Percentiles rank a stretch among this genome's conserved stretches.
Evolutionary conservation across 495 filamentous ascomycete species (phyloP).

Genomic region (Tuber aestivum): DNA sequence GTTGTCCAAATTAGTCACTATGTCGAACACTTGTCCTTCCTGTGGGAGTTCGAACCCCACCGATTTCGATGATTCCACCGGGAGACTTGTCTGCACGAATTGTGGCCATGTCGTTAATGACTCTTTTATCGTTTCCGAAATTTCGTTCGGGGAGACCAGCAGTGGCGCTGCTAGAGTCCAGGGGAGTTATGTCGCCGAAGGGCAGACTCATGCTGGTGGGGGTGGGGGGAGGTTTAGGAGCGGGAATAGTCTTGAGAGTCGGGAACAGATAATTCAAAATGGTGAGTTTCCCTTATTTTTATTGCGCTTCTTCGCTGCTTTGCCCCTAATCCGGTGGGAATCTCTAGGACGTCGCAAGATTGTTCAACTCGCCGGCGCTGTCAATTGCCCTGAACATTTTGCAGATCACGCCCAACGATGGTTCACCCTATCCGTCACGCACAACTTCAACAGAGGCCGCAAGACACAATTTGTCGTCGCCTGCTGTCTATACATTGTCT

Average conservation of each 20-base stretch:
- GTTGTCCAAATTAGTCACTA: conserved; percentile 4
- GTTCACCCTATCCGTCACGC: conserved; percentile 68
- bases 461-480: conserved; percentile 76
- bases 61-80: conserved; percentile 41
- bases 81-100: conserved; percentile 57
- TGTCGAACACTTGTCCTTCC: conserved; percentile 28
- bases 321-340: conserved; percentile 7
- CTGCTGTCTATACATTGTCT: conserved; percentile 80
- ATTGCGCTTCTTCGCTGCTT: conserved; percentile 3
- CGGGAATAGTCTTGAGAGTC: conserved; percentile 55
- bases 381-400: conserved; percentile 43
- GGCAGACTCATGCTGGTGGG: conserved; percentile 63
- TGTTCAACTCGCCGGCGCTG: conserved; percentile 48
- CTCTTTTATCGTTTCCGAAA: conserved; percentile 81
- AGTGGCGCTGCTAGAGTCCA: conserved; percentile 85
- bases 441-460: conserved; percentile 85
- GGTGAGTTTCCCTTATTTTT: conserved; percentile 43
- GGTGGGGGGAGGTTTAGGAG: conserved; percentile 55
- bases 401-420: conserved; percentile 39
- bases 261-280: conserved; percentile 67
- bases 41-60: conserved; percentile 43
- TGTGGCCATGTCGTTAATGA: conserved; percentile 79
- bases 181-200: conserved; percentile 76
- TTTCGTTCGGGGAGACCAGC: conserved; percentile 77
- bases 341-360: conserved; percentile 51